Evolutionary conservation across 805 yeast genomes (phyloP).

Genomic region (Sugiyamaella boreocaroliniensis): DNA sequence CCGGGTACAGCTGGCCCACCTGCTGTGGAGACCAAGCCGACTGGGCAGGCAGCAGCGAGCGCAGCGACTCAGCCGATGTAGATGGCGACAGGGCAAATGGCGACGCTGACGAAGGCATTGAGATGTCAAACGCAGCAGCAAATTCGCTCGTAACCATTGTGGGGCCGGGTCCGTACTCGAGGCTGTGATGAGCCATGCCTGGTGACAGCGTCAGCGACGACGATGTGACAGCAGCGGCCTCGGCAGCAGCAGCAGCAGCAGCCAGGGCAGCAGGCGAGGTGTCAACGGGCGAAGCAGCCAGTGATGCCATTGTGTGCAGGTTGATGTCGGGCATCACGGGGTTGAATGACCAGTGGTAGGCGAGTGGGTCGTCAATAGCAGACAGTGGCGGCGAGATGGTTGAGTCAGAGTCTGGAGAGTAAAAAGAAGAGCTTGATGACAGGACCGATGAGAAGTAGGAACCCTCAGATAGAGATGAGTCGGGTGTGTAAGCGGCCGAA

Average conservation of each 20-base stretch:
- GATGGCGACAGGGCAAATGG: neutral
- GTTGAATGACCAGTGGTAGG: constrained; percentile 3
- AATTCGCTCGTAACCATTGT: neutral
- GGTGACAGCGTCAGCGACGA: neutral
- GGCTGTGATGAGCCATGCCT: neutral
- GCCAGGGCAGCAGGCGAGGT: constrained; percentile 4
- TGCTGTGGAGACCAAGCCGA: neutral
- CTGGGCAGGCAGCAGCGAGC: neutral
- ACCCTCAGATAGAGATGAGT: constrained; percentile 1
- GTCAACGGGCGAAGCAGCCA: neutral
- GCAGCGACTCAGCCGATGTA: neutral
- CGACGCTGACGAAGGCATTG: neutral
- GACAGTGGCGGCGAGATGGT: constrained; percentile 5
- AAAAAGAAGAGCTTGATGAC: constrained; percentile 5
- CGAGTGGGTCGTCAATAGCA: constrained; percentile 3
- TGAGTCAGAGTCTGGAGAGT: constrained; percentile 3
- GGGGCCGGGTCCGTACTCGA: neutral
- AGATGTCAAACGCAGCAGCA: neutral
- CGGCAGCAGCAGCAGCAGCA: constrained; percentile 2
- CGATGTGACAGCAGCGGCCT: neutral
- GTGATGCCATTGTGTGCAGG: neutral
- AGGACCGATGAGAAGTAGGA: constrained; percentile 6
- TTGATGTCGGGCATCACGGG: neutral
- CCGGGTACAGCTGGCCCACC: neutral
- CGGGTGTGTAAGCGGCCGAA: constrained; percentile 4